Base-by-base conservation (phyloP, 371 early-diverging fungal species). In the Syncephalastrum monosporum region DNA sequence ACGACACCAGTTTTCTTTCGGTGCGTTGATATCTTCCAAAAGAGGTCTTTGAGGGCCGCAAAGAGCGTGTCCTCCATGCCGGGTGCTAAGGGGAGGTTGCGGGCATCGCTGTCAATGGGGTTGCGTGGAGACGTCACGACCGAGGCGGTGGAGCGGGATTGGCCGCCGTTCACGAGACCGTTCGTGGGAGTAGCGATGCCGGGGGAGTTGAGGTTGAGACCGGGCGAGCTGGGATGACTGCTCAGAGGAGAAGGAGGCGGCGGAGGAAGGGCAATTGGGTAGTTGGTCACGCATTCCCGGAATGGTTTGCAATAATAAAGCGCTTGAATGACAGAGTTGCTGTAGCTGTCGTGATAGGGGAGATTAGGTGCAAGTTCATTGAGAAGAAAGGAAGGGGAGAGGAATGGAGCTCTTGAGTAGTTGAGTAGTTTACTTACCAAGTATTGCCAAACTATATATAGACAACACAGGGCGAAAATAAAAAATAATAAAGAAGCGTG, bases 291-390 rank as follows among this genome's bases (percentile, higher is more conserved):
- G 66, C 93, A 94, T 65, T 96, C 92, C 52, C 98, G 90, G 67
- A 98, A 98, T 1, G 97, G 94, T 53, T 86, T 86, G 71, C 97
- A 95, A 62, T 89, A 95, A 78, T 96, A 98, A 53, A 98, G 85
- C 10, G 96, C 92, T 77, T 98, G 97, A 4, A 98, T 75, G 19
- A 98, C 92, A 6, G 96, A 95, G 77, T 96, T 98, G 68, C 93
- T 91, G 68, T 98, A 98, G 69, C 97, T 91, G 56, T 42, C 24
- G 16, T 15, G 16, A 47, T 44, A 15, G 48, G 7, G 42, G 15
- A 48, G 17, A 53, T 19, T 50, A 51, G 33, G 14, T 49, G 57
- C 61, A 24, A 16, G 29, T 51, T 27, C 33, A 47, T 23, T 21
- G 21, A 2, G 21, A 21, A 2, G 21, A 21, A 2, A 21, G 1